A percentile compares a stretch with the other conserved stretches of the same genome.
phyloP scores from a whole-genome alignment of 2,329 filamentous ascomycete species.

The Simplicillium aogashimaense region DNA sequence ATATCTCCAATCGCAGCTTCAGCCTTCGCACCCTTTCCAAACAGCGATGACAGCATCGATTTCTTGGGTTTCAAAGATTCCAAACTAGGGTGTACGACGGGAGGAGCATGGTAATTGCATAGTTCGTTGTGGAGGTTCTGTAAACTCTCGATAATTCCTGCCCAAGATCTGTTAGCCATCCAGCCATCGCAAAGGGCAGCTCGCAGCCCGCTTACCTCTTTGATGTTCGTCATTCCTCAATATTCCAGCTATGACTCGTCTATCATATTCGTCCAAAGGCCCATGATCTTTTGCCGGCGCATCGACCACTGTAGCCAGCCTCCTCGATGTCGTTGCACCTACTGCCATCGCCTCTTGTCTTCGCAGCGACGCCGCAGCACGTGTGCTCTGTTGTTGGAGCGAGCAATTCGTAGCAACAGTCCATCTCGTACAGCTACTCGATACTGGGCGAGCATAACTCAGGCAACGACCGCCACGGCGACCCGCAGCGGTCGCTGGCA shows the following conservation, averaged over 20 bases:
- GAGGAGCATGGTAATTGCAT: conserved; percentile 59
- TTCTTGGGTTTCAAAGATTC: conserved; percentile 54
- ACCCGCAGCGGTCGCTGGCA: too few species aligned
- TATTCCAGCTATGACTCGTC: conserved; percentile 61
- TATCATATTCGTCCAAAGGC: conserved; percentile 82
- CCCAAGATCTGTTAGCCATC: conserved; percentile 7
- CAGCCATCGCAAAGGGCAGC: neutral
- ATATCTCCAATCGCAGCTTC: conserved; percentile 39
- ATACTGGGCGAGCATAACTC: too few species aligned
- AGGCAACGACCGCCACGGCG: too few species aligned
- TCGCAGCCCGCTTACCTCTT: conserved; percentile 46
- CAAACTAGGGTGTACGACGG: conserved; percentile 67
- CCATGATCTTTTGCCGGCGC: conserved; percentile 35
- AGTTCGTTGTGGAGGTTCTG: conserved; percentile 85
- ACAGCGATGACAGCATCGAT: conserved; percentile 51
- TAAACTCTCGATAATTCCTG: conserved; percentile 79
- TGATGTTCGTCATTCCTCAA: conserved; percentile 87
- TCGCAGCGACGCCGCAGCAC: too few species aligned
- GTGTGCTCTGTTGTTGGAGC: neutral
- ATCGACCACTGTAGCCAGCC: conserved; percentile 17
- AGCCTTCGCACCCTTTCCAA: conserved; percentile 36
- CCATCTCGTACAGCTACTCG: neutral
- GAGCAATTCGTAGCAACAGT: neutral
- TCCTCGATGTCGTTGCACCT: conserved; percentile 6
- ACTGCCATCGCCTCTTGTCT: neutral